These are phyloP conservation scores for Acacia melanoxylon DNA, from an alignment of 306 rosid genomes.

Conservation along the genomic window DNA sequence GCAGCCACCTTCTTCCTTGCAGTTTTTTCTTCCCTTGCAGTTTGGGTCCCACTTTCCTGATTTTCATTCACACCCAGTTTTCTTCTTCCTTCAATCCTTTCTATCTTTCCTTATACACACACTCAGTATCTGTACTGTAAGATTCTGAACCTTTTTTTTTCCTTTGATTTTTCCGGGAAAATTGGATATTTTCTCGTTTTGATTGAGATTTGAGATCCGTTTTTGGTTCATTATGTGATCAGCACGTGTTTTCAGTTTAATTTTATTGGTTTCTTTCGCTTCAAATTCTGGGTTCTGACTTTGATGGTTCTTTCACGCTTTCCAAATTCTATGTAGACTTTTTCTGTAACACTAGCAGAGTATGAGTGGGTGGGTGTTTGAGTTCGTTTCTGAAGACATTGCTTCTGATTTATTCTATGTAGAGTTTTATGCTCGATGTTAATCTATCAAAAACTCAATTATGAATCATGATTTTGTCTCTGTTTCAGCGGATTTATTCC, in stretches of 20 bases:
- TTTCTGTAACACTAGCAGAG: not conserved
- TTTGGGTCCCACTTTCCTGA: not conserved
- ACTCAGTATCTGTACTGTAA: not conserved
- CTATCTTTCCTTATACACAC: not conserved
- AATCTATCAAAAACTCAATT: not conserved
- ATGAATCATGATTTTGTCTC: not conserved
- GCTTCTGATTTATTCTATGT: not conserved
- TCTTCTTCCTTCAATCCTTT: not conserved
- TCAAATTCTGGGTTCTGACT: not conserved
- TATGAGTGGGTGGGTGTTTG: not conserved
- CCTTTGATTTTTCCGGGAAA: not conserved
- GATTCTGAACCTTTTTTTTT: conserved; percentile 10
- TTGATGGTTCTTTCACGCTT: not conserved
- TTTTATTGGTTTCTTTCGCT: not conserved
- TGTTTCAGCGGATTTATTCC: conserved; percentile 15
- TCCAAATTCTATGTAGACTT: not conserved
- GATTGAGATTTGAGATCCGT: not conserved
- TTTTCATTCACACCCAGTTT: not conserved
- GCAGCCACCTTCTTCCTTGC: not conserved
- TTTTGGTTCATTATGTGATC: not conserved
- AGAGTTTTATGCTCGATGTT: not conserved
- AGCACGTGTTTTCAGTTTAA: not conserved
- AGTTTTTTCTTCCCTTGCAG: not conserved
- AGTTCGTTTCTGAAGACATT: not conserved
- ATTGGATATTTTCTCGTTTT: not conserved